Base-by-base conservation (phyloP, 225 moss, liverwort and hornwort genomes). In the Ulota crispa region DNA sequence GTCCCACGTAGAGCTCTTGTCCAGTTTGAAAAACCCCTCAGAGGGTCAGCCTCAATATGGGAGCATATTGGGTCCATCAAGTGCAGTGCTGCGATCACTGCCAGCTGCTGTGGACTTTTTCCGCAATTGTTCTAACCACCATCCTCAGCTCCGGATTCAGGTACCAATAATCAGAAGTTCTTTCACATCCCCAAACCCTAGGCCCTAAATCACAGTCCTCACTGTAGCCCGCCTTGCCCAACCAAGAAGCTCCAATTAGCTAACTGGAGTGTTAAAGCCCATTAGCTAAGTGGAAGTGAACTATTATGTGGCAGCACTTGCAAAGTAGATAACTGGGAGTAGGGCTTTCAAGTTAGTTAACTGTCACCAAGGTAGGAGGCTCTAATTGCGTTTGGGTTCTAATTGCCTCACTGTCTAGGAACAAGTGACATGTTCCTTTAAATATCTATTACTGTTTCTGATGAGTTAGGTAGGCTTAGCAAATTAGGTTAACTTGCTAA, bases 141-240 rank as follows among this genome's bases (percentile, higher is more conserved):
- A 99, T 86, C 99, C 99, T 70, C 91, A 91, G 67, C 86, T 96
- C 67, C 92, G 92, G 64, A 91, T 99, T 80, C 99, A 99, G 99
- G 99, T 96, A 83, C 8, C 61, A 10, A 23, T 56, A 24, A 26
- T 19, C n/a, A 26, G 42, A 10, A 19, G 52, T 26, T 78, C 50
- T 27, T 65, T 65, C 55, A 16, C 23, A 37, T 65, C 0, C 28
- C 21, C 20, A 63, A 61, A 71, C 23, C 32, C n/a, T 60, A 61
- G 68, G 47, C 18, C 16, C 2, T 56, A 23, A 80, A 36, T 12
- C n/a, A 47, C 43, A 76, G 47, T 63, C 14, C n/a, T 50, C 16
- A 6, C 16, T 13, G 30, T 76, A 16, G 3, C 64, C 50, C 15
- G 23, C 31, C 50, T 32, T 2, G 14, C 50, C 9, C 64, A 50